A percentile compares a stretch with the other conserved stretches of the same genome.
These are phyloP conservation scores for Penicillium italicum DNA, from an alignment of 2,329 filamentous ascomycete genomes.

Conservation along the genomic window DNA sequence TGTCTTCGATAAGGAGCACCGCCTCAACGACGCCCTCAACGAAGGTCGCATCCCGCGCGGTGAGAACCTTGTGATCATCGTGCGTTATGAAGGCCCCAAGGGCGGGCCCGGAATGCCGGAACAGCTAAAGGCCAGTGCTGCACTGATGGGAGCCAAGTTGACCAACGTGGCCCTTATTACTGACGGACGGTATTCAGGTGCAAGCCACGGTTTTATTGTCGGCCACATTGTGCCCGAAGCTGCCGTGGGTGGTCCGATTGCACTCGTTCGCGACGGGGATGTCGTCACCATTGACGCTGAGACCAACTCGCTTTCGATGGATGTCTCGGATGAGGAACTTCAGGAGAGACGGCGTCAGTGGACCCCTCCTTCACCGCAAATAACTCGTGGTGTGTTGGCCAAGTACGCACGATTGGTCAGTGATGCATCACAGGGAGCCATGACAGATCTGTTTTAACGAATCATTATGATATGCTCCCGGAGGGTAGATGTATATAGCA, in stretches of 20 bases:
- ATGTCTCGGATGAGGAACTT: slow-evolving; percentile 69
- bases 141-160: slow-evolving; percentile 87
- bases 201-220: slow-evolving; percentile 87
- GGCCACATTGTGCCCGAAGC: slow-evolving; percentile 91
- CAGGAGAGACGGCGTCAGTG: slow-evolving; percentile 60
- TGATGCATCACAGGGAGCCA: slow-evolving; percentile 85
- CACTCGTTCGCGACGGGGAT: slow-evolving; percentile 74
- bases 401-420: slow-evolving; percentile 88
- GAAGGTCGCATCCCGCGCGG: slow-evolving; percentile 65
- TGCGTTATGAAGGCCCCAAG: slow-evolving; percentile 90
- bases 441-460: slow-evolving; percentile 66
- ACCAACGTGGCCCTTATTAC: slow-evolving; percentile 88
- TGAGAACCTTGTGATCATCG: slow-evolving; percentile 83
- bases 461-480: not conserved
- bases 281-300: slow-evolving; percentile 80
- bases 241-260: slow-evolving; percentile 80
- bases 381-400: slow-evolving; percentile 78
- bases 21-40: slow-evolving; percentile 71
- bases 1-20: slow-evolving; percentile 82
- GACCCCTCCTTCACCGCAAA: slow-evolving; percentile 66
- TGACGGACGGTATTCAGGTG: slow-evolving; percentile 84
- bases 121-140: slow-evolving; percentile 80
- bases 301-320: slow-evolving; percentile 67
- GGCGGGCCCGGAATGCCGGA: slow-evolving; percentile 96
- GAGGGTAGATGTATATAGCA: not conserved